A percentile compares a stretch with the other conserved stretches of the same genome.
phyloP scores from a whole-genome alignment of 192 early-diverging fungal species.

The Allomyces macrogynus region DNA sequence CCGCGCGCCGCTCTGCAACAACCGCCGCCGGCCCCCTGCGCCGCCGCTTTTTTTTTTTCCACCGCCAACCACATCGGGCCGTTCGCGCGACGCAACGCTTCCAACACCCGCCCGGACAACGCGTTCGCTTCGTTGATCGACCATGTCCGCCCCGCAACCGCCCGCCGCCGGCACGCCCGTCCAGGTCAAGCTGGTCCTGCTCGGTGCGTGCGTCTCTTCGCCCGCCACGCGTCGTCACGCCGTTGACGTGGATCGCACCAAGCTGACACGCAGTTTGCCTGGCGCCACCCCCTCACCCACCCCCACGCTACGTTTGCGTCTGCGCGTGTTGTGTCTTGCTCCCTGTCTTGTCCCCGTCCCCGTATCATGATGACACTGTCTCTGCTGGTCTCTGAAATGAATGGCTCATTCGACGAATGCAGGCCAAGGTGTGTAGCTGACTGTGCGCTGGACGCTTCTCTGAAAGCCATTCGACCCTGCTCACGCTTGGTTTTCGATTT shows the following conservation, averaged over 20 bases:
- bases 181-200: conserved; percentile 91
- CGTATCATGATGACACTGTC: neutral
- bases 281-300: conserved; percentile 1
- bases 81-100: too few relatives aligned
- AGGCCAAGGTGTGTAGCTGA: neutral
- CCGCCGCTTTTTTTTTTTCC: too few relatives aligned
- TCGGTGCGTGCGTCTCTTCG: conserved; percentile 24
- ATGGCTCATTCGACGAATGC: neutral
- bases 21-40: too few relatives aligned
- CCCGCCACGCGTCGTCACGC: neutral
- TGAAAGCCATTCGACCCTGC: neutral
- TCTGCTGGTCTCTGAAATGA: neutral
- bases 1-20: too few relatives aligned
- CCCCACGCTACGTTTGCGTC: neutral
- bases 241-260: neutral
- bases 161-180: conserved; percentile 45
- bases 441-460: neutral
- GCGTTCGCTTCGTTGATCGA: too few relatives aligned
- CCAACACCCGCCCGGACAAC: too few relatives aligned
- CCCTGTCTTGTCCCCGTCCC: neutral
- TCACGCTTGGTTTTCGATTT: too few relatives aligned
- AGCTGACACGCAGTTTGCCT: neutral
- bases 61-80: too few relatives aligned
- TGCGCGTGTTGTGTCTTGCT: neutral
- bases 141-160: too few relatives aligned